These are phyloP conservation scores for Suillus fuscotomentosus DNA, from an alignment of 768 basidiomycete genomes.

Conservation along the genomic window DNA sequence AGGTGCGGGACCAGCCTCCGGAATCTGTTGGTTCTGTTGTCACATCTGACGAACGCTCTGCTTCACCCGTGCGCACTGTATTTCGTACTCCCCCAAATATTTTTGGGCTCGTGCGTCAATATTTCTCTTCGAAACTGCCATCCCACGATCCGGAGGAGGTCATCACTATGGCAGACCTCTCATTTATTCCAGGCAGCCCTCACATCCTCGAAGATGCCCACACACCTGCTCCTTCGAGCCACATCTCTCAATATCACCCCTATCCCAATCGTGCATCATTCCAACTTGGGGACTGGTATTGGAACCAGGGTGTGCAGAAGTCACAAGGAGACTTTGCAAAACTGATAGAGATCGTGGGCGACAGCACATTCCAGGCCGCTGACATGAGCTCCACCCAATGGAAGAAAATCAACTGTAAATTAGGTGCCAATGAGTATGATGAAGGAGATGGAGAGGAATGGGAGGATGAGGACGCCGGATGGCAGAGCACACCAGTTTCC, in stretches of 20 bases:
- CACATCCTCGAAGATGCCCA: not conserved
- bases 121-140: not conserved
- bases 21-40: not conserved
- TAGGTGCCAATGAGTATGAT: too few relatives aligned
- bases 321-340: not conserved
- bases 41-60: not conserved
- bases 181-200: not conserved
- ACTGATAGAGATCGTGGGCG: not conserved
- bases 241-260: not conserved
- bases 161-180: not conserved
- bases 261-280: not conserved
- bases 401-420: too few relatives aligned
- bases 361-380: not conserved
- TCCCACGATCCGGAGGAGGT: not conserved
- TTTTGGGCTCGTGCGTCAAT: not conserved
- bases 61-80: not conserved
- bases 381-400: too few relatives aligned
- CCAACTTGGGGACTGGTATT: not conserved
- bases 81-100: not conserved
- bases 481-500: too few relatives aligned
- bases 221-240: too few relatives aligned
- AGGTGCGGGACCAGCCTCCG: not conserved
- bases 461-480: too few relatives aligned
- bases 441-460: too few relatives aligned
- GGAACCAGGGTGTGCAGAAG: not conserved